Evolutionary conservation across 2,329 filamentous ascomycete genomes (phyloP).

Genomic region (Thelonectria discophora): DNA sequence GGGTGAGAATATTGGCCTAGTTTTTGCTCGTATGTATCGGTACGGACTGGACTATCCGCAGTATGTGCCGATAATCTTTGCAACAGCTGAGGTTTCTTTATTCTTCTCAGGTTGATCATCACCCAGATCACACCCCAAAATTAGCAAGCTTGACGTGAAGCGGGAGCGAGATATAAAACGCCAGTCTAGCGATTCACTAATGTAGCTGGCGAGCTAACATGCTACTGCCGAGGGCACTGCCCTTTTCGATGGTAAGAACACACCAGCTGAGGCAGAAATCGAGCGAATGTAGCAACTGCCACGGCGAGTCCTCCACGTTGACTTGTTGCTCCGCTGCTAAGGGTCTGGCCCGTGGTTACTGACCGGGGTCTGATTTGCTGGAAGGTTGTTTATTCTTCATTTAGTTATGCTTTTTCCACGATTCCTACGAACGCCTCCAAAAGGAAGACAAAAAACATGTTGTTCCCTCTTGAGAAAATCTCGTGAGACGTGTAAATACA

Average conservation of each 20-base stretch:
- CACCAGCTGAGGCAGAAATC: not conserved
- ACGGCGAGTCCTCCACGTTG: not conserved
- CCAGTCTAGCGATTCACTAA: no score
- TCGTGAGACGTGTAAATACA: not conserved
- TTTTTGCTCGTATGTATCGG: no score
- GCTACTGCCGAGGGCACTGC: not conserved
- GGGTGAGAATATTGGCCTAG: not conserved
- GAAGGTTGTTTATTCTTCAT: not conserved
- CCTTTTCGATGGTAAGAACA: not conserved
- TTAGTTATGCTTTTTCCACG: not conserved
- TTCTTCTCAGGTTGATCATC: no score
- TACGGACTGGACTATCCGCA: no score
- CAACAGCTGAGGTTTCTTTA: no score
- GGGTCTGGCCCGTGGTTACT: not conserved
- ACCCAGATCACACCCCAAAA: no score
- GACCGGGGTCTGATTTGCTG: conserved; percentile 9
- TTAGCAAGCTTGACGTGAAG: no score
- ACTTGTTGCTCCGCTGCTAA: not conserved
- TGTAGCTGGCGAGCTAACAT: no score
- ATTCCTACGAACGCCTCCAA: not conserved
- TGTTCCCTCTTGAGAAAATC: not conserved
- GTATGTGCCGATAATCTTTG: no score
- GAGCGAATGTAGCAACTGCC: not conserved
- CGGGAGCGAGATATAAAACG: no score
- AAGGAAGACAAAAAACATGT: no score